Evolutionary conservation across 305 asterid species (phyloP), one percentile per base, ranked within the genome.

Genomic region (Solanum aculeatissimum): DNA sequence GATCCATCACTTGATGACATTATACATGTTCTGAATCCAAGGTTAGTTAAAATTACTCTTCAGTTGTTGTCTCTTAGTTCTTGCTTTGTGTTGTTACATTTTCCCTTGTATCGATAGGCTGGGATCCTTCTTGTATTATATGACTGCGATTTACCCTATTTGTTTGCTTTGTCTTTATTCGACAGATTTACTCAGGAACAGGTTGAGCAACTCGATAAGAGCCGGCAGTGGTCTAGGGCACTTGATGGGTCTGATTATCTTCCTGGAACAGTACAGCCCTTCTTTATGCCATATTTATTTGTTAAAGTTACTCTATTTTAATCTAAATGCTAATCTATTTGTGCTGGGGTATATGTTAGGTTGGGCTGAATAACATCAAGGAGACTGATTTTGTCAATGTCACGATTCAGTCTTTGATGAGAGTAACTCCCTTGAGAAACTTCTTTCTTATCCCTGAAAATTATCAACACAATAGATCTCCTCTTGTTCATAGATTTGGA

Each of bases 211-310:
- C 90, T 97, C 70, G 98, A 97, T 88, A 92, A 83, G 87, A 95
- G 90, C 75, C 89, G 97, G 79, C 98, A 94, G 70, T 97, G 98
- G 99, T 97, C 99, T 62, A 94, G 99, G 90, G 97, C 99, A 63
- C 97, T 97, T 78, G 99, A 97, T 92, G 99, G 98, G 65, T 94
- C 99, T 71, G 98, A 97, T 91, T 97, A 97, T 92, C 98, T 97
- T 86, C 99, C 97, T 81, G 99, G 99, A 90, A 97, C 95, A 95
- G 99, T 95, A 82, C 38, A 35, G 45, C 57, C 53, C 85, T 51
- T 69, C 25, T 55, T 49, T 83, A 32, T 69, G 77, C 35, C 42
- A 21, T 29, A 32, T 47, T 63, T 78, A 51, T 29, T 58, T 78
- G 49, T 53, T 51, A 62, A 40, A 42, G 81, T 25, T 83, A 47